Evolutionary conservation across 2,329 filamentous ascomycete species (phyloP), one percentile per base, ranked within the genome.

Genomic region (Colletotrichum siamense): DNA sequence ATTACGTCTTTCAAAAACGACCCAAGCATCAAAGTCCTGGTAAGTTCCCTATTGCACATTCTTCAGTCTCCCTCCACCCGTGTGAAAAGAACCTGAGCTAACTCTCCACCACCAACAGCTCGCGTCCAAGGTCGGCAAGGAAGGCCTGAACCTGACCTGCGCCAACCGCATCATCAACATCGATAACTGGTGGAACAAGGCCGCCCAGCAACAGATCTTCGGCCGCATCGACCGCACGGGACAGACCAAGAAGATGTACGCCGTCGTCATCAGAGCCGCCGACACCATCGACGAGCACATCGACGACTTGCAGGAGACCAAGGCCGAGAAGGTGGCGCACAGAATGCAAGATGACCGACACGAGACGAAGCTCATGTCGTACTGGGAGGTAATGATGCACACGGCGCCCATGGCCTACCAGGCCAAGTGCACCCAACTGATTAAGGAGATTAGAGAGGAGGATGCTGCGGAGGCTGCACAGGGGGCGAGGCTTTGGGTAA

Each of bases 171-270:
- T 91, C 26, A 91, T 92, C 24, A 83, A 90, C 0, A 68, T 90
- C 0, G 91, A 93, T 36, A 83, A 86, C 0, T 92, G 90, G 90
- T 95, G 91, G 91, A 95, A 95, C 73, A 82, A 83, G 2, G 86
- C 88, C 0, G 82, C 87, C 0, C 92, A 95, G 78, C 85, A 91
- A n/a, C 94, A 95, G 79, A 92, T 91, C 0, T 88, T 89, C 52
- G 85, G 85, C 2, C 89, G 94, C 0, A 90, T 95, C 0, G 90
- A 90, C 79, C 88, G 94, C 7, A 91, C 93, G 4, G 93, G 93
- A 0, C 94, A 96, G 77, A 34, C 32, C 32, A 77, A 80, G 0
- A 90, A 92, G 57, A 92, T 93, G 0, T 85, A 91, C 13, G 88
- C 94, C 73, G 87, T 91, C 1, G 88, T 92, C 0, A 86, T 95